phyloP scores from a whole-genome alignment of 2,329 filamentous ascomycete genomes.

The Penicillium rolfsii region DNA sequence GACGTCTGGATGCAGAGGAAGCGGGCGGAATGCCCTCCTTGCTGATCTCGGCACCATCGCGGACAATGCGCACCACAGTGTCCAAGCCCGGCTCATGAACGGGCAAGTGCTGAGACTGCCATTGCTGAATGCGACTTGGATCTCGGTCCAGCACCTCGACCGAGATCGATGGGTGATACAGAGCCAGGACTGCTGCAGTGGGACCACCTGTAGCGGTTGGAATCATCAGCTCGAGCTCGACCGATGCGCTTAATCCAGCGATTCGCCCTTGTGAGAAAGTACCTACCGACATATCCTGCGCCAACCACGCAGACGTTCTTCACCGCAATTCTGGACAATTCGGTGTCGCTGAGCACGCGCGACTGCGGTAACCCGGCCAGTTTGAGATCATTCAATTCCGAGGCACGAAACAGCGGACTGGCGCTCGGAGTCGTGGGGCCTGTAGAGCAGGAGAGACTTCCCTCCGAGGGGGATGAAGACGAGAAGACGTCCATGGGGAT shows the following conservation, averaged over 20 bases:
- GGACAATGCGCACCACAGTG: slow-evolving; percentile 62
- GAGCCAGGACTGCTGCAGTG: slow-evolving; percentile 73
- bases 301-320: slow-evolving; percentile 69
- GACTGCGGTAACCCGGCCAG: slow-evolving; percentile 20
- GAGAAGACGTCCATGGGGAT: slow-evolving; percentile 28
- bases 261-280: slow-evolving; percentile 19
- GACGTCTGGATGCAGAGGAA: slow-evolving; percentile 44
- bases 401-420: slow-evolving; percentile 34
- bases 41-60: slow-evolving; percentile 39
- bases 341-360: slow-evolving; percentile 13
- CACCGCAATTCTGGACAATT: slow-evolving; percentile 17
- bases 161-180: slow-evolving; percentile 69
- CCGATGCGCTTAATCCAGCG: not conserved
- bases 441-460: slow-evolving; percentile 29
- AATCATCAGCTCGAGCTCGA: not conserved
- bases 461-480: slow-evolving; percentile 29
- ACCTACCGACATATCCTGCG: slow-evolving; percentile 72
- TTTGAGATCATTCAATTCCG: slow-evolving; percentile 27
- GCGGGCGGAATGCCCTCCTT: not conserved
- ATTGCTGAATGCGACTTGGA: slow-evolving; percentile 65
- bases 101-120: slow-evolving; percentile 73
- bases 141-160: slow-evolving; percentile 78
- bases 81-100: slow-evolving; percentile 75
- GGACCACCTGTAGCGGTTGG: slow-evolving; percentile 62
- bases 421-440: slow-evolving; percentile 33